These are phyloP conservation scores for Backusella westeae DNA, from an alignment of 192 early-diverging fungal species.

Conservation along the genomic window DNA sequence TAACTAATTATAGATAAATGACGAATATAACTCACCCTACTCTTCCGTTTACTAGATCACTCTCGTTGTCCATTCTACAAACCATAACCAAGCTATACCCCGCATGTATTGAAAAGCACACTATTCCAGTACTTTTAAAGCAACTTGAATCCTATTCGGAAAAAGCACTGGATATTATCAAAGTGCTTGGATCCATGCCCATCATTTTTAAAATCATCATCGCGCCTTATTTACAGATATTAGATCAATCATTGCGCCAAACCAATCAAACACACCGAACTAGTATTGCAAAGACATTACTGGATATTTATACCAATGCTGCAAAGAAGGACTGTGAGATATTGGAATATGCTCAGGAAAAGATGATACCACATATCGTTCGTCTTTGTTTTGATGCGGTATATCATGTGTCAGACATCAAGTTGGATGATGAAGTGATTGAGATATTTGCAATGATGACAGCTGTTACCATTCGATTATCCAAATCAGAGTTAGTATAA, in stretches of 20 bases:
- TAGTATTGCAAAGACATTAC: not conserved
- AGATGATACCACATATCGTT: constrained; percentile 4
- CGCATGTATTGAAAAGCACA: not conserved
- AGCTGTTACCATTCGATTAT: constrained; percentile 11
- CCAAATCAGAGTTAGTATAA: constrained; percentile 8
- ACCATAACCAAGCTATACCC: constrained; percentile 13
- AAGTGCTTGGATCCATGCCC: not conserved
- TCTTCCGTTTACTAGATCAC: not conserved
- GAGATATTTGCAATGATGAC: constrained; percentile 13
- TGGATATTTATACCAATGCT: not conserved
- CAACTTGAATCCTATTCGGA: not conserved
- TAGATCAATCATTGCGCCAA: not conserved
- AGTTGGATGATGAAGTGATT: constrained; percentile 2
- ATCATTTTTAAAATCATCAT: constrained; percentile 8
- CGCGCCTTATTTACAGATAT: constrained; percentile 1
- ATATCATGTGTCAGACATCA: not conserved
- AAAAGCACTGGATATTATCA: not conserved
- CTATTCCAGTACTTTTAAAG: constrained; percentile 9
- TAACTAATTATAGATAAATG: not conserved
- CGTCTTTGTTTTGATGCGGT: not conserved
- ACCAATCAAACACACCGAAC: not conserved
- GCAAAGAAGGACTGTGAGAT: not conserved
- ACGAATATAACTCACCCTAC: not conserved
- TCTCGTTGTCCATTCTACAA: constrained; percentile 6
- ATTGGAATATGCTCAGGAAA: not conserved